Conservation (phyloP, 257 asterid species). For the Solanum etuberosum region DNA sequence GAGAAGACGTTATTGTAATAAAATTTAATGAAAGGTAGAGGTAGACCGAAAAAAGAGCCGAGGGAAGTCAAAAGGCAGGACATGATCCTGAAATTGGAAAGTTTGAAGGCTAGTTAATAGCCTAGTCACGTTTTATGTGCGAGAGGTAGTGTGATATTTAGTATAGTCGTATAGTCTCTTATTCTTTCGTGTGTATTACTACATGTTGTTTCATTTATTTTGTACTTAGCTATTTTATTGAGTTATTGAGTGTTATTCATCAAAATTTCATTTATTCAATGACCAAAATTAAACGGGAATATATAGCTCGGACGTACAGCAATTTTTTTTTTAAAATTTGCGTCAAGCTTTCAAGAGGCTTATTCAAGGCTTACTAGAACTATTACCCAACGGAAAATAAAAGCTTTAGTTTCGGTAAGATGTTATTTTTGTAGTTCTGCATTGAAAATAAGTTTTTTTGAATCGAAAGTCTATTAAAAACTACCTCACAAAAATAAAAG, state of each 20-base stretch:
- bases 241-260: not conserved
- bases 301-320: not conserved
- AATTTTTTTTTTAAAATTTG: no score
- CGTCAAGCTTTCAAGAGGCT: not conserved
- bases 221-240: not conserved
- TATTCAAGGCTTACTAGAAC: no score
- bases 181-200: not conserved
- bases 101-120: no score
- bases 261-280: no score
- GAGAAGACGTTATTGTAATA: not conserved
- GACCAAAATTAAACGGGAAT: no score
- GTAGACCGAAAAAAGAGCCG: no score
- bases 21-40: no score
- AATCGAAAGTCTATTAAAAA: not conserved
- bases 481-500: not conserved
- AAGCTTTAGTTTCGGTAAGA: no score
- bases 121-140: not conserved
- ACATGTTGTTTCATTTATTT: no score
- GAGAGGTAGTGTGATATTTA: not conserved
- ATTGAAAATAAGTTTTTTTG: not conserved
- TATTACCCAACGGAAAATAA: no score
- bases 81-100: not conserved
- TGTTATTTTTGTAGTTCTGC: not conserved
- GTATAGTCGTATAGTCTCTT: not conserved
- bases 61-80: no score